phyloP scores from a whole-genome alignment of 768 basidiomycete species.

The Pleurotus platypus region DNA sequence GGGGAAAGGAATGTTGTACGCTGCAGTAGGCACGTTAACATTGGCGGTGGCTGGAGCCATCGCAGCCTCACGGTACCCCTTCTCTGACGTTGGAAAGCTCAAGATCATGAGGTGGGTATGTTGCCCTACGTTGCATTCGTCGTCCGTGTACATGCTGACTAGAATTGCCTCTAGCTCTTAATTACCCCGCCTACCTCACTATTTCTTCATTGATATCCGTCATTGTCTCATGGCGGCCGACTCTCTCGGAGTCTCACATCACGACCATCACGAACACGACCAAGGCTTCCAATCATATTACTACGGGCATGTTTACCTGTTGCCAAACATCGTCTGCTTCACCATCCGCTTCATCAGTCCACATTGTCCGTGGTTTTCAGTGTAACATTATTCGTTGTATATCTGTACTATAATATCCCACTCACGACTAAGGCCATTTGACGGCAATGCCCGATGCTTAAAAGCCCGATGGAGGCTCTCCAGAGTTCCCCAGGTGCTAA shows the following conservation, averaged over 20 bases:
- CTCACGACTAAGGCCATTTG: neutral
- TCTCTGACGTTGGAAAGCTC: neutral
- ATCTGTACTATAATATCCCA: neutral
- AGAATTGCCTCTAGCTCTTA: no score
- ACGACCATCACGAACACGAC: no score
- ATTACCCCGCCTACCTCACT: no score
- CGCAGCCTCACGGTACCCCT: neutral
- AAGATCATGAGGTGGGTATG: neutral
- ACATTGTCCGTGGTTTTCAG: neutral
- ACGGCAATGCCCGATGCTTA: neutral
- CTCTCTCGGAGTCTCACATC: no score
- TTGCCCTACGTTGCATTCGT: neutral
- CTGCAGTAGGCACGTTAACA: constrained; percentile 2
- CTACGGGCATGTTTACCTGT: no score
- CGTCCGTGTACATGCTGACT: neutral
- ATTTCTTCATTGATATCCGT: no score
- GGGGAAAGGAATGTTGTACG: constrained; percentile 1
- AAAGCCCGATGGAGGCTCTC: no score
- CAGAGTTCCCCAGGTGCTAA: no score
- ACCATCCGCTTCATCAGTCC: neutral
- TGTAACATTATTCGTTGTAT: neutral
- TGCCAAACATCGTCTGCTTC: no score
- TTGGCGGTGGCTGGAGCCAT: constrained; percentile 2
- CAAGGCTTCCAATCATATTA: no score
- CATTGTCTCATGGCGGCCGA: constrained; percentile 48